These are phyloP conservation scores for Ustilago shanxiensis DNA, from an alignment of 1,284 basidiomycete species.

Conservation along the genomic window DNA sequence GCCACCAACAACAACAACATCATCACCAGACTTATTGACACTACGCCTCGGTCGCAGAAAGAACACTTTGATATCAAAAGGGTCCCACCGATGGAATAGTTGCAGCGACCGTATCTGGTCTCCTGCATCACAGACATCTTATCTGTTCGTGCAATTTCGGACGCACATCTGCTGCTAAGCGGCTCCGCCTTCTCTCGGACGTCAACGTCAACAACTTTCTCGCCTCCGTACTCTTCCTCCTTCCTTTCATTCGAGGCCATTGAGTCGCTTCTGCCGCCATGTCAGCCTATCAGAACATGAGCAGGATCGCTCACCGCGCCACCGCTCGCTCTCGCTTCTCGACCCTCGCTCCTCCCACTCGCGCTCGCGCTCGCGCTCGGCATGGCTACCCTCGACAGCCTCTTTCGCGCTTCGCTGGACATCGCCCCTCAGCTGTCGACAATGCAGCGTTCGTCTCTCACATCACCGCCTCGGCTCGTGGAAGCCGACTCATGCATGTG, in stretches of 20 bases:
- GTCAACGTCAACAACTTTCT: too few species aligned
- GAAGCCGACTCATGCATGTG: constrained; percentile 59
- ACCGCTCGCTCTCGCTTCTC: not conserved
- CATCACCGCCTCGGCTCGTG: constrained; percentile 27
- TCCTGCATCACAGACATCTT: constrained; percentile 3
- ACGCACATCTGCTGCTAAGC: not conserved
- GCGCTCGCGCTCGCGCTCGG: not conserved
- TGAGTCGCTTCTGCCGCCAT: constrained; percentile 6
- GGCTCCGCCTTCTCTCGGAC: too few species aligned
- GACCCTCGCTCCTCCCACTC: not conserved
- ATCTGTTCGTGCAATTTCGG: not conserved
- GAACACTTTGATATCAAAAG: not conserved
- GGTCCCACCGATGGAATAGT: not conserved
- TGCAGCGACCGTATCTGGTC: constrained; percentile 16
- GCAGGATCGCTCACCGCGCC: constrained; percentile 19
- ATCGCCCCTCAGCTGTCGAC: constrained; percentile 24
- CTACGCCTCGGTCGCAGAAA: not conserved
- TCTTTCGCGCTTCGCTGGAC: constrained; percentile 22
- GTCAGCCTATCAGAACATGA: constrained; percentile 27
- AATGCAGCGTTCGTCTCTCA: constrained; percentile 6
- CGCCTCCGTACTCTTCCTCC: not conserved
- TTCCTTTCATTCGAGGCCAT: not conserved
- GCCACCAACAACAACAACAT: too few species aligned
- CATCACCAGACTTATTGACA: not conserved
- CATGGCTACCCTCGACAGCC: constrained; percentile 14